These are phyloP conservation scores for Cyberlindnera euphorbiiphila DNA, from an alignment of 805 yeast species.

Conservation along the genomic window DNA sequence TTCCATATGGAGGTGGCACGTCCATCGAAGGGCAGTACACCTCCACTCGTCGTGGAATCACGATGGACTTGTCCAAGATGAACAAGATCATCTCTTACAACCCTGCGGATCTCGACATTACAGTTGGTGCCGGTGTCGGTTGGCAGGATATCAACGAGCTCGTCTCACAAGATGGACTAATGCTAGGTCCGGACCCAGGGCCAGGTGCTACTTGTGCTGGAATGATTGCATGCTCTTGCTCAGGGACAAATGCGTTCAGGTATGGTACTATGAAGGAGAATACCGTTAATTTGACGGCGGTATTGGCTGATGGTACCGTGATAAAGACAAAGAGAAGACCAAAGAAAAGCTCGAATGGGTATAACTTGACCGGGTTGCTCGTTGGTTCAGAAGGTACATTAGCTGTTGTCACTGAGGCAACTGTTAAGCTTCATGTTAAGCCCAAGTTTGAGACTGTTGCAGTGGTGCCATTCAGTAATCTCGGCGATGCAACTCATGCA, in stretches of 20 bases:
- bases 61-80: slow-evolving; percentile 58
- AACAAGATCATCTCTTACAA: slow-evolving; percentile 52
- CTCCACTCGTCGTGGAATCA: slow-evolving; percentile 56
- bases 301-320: slow-evolving; percentile 74
- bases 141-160: slow-evolving; percentile 66
- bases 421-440: slow-evolving; percentile 61
- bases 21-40: slow-evolving; percentile 66
- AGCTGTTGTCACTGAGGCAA: slow-evolving; percentile 74
- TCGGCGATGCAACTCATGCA: slow-evolving; percentile 67
- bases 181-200: slow-evolving; percentile 76
- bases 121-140: slow-evolving; percentile 73
- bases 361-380: slow-evolving; percentile 69
- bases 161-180: slow-evolving; percentile 42
- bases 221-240: slow-evolving; percentile 71
- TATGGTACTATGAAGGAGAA: slow-evolving; percentile 81
- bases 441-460: slow-evolving; percentile 65
- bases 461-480: slow-evolving; percentile 61
- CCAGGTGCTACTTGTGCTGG: slow-evolving; percentile 82
- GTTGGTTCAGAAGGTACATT: slow-evolving; percentile 78
- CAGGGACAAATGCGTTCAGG: slow-evolving; percentile 73
- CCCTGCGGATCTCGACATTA: slow-evolving; percentile 62
- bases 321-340: slow-evolving; percentile 71
- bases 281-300: slow-evolving; percentile 63
- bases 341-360: slow-evolving; percentile 73
- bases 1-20: slow-evolving; percentile 63